Evolutionary conservation across 768 basidiomycete genomes (phyloP).

Genomic region (Fibroporia radiculosa): DNA sequence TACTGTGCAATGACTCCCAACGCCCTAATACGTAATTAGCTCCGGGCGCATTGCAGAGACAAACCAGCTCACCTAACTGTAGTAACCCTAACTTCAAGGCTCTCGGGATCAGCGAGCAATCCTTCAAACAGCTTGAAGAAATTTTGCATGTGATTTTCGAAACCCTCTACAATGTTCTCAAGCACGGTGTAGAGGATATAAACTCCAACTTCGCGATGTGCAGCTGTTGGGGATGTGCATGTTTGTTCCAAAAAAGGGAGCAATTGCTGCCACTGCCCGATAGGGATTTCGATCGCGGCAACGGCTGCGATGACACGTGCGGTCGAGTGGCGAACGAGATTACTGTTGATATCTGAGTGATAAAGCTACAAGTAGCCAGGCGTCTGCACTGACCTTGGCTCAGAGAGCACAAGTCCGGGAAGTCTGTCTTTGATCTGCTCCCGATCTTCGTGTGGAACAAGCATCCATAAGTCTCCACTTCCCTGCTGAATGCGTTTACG

Average conservation of each 20-base stretch:
- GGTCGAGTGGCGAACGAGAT: constrained; percentile 86
- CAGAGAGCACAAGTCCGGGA: constrained; percentile 68
- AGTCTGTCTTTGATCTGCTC: constrained; percentile 80
- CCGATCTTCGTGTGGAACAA: constrained; percentile 58
- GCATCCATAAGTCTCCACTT: constrained; percentile 77
- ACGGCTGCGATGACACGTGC: constrained; percentile 92
- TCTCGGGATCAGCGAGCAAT: constrained; percentile 76
- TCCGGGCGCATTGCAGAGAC: not conserved
- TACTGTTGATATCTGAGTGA: constrained; percentile 38
- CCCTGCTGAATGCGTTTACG: constrained; percentile 83
- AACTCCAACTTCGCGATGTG: constrained; percentile 86
- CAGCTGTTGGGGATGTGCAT: constrained; percentile 55
- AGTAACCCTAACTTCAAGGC: constrained; percentile 83
- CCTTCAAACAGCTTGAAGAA: constrained; percentile 76
- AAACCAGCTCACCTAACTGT: constrained; percentile 57
- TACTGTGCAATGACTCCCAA: constrained; percentile 91
- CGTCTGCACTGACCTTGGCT: constrained; percentile 54
- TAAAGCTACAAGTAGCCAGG: constrained; percentile 4
- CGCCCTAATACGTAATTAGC: constrained; percentile 39
- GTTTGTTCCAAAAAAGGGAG: constrained; percentile 82
- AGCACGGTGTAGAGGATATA: constrained; percentile 88
- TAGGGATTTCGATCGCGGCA: constrained; percentile 78
- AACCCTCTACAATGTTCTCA: constrained; percentile 86
- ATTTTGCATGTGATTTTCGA: constrained; percentile 63
- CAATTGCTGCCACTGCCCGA: constrained; percentile 77